A percentile compares a stretch with the other conserved stretches of the same genome.
These are phyloP conservation scores for Nemania sp. DNA, from an alignment of 2,329 filamentous ascomycete genomes.

Conservation along the genomic window DNA sequence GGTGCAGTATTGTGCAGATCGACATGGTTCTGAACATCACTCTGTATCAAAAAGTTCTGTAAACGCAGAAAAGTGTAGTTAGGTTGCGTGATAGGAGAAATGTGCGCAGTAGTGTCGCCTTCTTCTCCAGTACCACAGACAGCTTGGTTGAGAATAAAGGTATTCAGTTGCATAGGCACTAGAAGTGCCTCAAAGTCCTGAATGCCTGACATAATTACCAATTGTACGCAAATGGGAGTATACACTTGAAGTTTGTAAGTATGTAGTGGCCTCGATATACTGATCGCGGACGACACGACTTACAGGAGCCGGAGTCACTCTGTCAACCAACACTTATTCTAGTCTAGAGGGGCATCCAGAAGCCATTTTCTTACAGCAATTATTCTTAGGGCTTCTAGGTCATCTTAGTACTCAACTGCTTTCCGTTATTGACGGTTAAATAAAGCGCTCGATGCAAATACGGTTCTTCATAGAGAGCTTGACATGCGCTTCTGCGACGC, in stretches of 20 bases:
- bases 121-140: conserved; percentile 33
- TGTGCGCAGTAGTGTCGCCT: conserved; percentile 31
- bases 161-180: conserved; percentile 42
- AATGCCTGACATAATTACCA: not conserved
- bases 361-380: too few relatives aligned
- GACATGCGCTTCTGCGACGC: not conserved
- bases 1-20: conserved; percentile 41
- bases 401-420: not conserved
- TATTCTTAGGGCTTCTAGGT: too few relatives aligned
- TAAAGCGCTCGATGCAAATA: too few relatives aligned
- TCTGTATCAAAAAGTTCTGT: conserved; percentile 41
- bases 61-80: conserved; percentile 51
- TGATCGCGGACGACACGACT: not conserved
- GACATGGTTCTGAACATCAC: conserved; percentile 43
- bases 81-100: conserved; percentile 49
- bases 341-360: not conserved
- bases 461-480: too few relatives aligned
- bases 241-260: too few relatives aligned
- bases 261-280: not conserved
- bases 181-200: conserved; percentile 11
- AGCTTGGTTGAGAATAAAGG: conserved; percentile 34
- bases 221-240: not conserved
- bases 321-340: not conserved
- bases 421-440: not conserved
- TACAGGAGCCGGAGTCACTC: too few relatives aligned